Percentiles rank a stretch among this genome's conserved stretches.
Evolutionary conservation across 805 yeast species (phyloP).

Genomic region (Candida arabinofermentans): DNA sequence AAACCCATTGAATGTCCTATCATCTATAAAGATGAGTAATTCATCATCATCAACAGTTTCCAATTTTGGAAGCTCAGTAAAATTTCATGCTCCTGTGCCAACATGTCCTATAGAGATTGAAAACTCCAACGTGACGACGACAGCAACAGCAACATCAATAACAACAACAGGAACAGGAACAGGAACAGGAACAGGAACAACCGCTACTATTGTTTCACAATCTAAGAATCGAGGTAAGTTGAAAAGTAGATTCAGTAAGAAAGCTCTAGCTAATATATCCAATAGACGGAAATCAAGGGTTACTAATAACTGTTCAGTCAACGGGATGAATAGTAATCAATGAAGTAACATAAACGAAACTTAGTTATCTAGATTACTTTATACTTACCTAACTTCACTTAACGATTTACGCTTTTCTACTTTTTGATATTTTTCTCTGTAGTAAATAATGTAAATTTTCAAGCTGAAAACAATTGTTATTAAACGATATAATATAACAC

Average conservation of each 20-base stretch:
- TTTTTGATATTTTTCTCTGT: too few species aligned
- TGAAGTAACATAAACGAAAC: background rate
- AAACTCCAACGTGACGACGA: too few species aligned
- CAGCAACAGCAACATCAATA: background rate
- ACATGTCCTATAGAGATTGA: background rate
- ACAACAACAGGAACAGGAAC: background rate
- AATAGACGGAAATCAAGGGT: background rate
- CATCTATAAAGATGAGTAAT: background rate
- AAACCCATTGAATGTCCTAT: background rate
- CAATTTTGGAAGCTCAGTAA: background rate
- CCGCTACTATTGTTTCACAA: background rate
- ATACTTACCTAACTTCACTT: too few species aligned
- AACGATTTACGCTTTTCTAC: too few species aligned
- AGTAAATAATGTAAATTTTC: too few species aligned
- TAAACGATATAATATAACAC: too few species aligned
- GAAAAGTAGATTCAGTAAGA: slow-evolving; percentile 4
- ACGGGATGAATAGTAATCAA: background rate
- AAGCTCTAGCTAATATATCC: slow-evolving; percentile 1
- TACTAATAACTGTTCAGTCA: background rate
- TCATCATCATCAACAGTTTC: background rate
- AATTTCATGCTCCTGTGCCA: background rate
- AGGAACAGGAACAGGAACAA: background rate
- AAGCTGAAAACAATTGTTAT: too few species aligned
- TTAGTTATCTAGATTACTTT: too few species aligned
- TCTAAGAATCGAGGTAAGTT: background rate